Conservation (phyloP, 441 rosid genomes). For the Pelargonium hybrid region DNA sequence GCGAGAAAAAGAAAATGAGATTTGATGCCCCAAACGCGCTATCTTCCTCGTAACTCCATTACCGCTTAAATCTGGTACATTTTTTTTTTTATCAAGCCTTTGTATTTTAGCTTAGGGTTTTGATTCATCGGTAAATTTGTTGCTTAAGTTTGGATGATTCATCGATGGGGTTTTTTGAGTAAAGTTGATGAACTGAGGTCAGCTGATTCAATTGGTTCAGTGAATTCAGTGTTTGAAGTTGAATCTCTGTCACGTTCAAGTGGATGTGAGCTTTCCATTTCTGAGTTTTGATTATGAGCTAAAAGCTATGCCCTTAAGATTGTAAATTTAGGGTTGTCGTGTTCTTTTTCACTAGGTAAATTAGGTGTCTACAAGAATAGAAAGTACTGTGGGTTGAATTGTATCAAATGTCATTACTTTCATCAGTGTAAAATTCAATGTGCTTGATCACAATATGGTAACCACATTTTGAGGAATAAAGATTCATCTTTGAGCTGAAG, state of each 20-base stretch:
- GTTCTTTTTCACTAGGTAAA: not conserved
- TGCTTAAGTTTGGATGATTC: not conserved
- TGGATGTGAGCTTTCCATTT: not conserved
- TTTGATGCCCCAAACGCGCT: constrained; percentile 11
- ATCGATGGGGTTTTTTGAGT: not conserved
- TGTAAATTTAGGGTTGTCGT: too few relatives aligned
- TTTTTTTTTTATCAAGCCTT: not conserved
- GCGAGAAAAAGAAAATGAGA: constrained; percentile 12
- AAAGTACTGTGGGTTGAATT: not conserved
- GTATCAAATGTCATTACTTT: not conserved
- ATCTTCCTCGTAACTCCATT: not conserved
- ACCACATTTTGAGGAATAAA: not conserved
- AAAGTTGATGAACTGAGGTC: not conserved
- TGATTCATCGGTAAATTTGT: not conserved
- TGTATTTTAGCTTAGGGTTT: not conserved
- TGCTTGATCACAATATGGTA: not conserved
- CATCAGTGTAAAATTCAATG: not conserved
- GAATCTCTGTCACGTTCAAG: not conserved
- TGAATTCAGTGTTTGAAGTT: not conserved
- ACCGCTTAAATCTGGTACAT: constrained; percentile 20
- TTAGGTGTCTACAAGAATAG: not conserved
- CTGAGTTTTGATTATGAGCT: not conserved
- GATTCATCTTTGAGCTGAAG: not conserved
- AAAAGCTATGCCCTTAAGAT: too few relatives aligned
- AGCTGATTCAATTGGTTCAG: not conserved